Conservation (phyloP, 768 basidiomycete species). For the Lentinula edodes region DNA sequence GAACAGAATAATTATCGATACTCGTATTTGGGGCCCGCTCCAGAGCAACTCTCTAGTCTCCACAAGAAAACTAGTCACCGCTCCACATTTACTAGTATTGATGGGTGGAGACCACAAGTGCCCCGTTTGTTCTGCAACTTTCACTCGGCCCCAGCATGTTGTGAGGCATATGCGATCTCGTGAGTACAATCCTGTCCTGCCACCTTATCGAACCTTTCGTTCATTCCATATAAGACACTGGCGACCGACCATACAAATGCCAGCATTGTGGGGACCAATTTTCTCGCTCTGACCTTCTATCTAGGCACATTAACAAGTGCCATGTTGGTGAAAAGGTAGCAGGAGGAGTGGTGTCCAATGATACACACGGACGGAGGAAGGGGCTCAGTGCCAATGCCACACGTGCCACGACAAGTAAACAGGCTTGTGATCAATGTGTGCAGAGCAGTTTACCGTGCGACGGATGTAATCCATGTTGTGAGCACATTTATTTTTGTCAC, state of each 20-base stretch:
- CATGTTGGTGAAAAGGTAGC: conserved; percentile 69
- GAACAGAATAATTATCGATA: not conserved
- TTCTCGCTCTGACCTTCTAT: conserved; percentile 72
- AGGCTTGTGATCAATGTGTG: conserved; percentile 83
- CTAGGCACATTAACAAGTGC: conserved; percentile 84
- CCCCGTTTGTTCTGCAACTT: conserved; percentile 81
- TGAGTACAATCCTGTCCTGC: conserved; percentile 36
- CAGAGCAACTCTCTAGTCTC: not conserved
- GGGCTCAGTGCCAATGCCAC: conserved; percentile 56
- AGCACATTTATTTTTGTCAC: conserved; percentile 19
- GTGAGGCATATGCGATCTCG: conserved; percentile 88
- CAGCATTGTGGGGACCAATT: conserved; percentile 88
- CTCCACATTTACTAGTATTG: not conserved
- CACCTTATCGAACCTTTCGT: conserved; percentile 1
- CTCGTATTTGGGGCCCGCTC: not conserved
- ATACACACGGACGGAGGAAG: conserved; percentile 40
- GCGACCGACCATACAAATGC: conserved; percentile 87
- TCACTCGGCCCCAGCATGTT: conserved; percentile 87
- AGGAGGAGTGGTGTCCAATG: conserved; percentile 18
- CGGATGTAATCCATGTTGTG: conserved; percentile 74
- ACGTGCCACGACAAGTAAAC: conserved; percentile 73
- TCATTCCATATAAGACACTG: conserved; percentile 56
- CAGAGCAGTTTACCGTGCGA: conserved; percentile 72
- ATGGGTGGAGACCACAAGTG: conserved; percentile 87
- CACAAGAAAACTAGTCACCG: not conserved